A percentile compares a stretch with the other conserved stretches of the same genome.
Conservation (phyloP, 371 early-diverging fungal genomes). For the Rhizopus stolonifer region DNA sequence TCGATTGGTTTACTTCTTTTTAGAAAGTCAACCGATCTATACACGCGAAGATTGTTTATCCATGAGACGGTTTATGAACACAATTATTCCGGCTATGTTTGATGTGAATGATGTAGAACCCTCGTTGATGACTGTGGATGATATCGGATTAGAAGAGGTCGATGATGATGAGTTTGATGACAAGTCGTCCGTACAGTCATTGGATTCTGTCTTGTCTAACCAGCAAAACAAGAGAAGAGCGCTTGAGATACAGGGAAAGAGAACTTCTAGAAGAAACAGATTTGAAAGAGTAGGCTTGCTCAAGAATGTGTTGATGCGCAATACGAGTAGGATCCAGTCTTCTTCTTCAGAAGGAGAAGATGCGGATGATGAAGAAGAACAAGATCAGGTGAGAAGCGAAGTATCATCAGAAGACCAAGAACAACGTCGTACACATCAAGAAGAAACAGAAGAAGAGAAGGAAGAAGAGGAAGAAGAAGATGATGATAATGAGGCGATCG, state of each 20-base stretch:
- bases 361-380: not conserved
- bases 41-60: conserved; percentile 61
- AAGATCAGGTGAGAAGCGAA: not conserved
- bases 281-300: conserved; percentile 12
- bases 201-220: conserved; percentile 10
- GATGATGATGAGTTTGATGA: conserved; percentile 31
- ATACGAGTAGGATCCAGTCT: conserved; percentile 11
- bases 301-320: conserved; percentile 25
- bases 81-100: conserved; percentile 76
- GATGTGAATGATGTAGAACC: conserved; percentile 48
- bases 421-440: conserved; percentile 5
- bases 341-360: conserved; percentile 11
- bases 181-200: conserved; percentile 16
- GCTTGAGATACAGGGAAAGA: not conserved
- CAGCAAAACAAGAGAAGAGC: not conserved
- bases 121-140: conserved; percentile 26
- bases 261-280: not conserved
- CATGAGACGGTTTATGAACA: conserved; percentile 69
- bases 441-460: conserved; percentile 13
- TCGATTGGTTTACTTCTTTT: conserved; percentile 53
- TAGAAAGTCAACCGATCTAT: conserved; percentile 52
- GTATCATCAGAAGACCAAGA: conserved; percentile 19
- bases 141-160: conserved; percentile 34
- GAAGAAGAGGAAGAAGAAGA: conserved; percentile 13
- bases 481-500: conserved; percentile 6